A percentile compares a stretch with the other conserved stretches of the same genome.
These are phyloP conservation scores for Tardiomyces blankii DNA, from an alignment of 1,139 yeast genomes.

Conservation along the genomic window DNA sequence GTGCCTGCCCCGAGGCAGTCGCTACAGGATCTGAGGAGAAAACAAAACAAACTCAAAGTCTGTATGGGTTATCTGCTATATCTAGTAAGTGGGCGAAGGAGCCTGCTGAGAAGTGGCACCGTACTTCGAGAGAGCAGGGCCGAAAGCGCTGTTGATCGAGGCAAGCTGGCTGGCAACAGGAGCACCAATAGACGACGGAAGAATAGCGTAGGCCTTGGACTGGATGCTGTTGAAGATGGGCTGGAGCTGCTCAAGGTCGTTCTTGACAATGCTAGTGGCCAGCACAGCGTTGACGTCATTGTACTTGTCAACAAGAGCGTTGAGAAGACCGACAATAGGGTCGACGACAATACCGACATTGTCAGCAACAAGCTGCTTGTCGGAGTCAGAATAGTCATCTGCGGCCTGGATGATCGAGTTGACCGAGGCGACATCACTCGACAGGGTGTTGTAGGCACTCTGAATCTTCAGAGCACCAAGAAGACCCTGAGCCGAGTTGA, in stretches of 20 bases:
- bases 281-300: not conserved
- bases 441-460: not conserved
- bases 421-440: not conserved
- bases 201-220: not conserved
- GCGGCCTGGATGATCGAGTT: not conserved
- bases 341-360: not conserved
- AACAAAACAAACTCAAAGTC: too few species aligned
- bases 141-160: not conserved
- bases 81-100: too few species aligned
- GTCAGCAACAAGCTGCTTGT: not conserved
- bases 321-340: not conserved
- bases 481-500: not conserved
- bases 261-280: not conserved
- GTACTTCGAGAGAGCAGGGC: not conserved
- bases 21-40: too few species aligned
- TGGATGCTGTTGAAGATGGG: not conserved
- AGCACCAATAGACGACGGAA: not conserved
- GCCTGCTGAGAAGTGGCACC: not conserved
- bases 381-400: not conserved
- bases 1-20: too few species aligned
- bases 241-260: not conserved
- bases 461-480: conserved; percentile 1
- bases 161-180: not conserved
- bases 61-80: too few species aligned
- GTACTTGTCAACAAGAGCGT: not conserved